Evolutionary conservation across 2,329 filamentous ascomycete genomes (phyloP), one percentile per base, ranked within the genome.

Genomic region (Mycosphaerelloides madeirae): DNA sequence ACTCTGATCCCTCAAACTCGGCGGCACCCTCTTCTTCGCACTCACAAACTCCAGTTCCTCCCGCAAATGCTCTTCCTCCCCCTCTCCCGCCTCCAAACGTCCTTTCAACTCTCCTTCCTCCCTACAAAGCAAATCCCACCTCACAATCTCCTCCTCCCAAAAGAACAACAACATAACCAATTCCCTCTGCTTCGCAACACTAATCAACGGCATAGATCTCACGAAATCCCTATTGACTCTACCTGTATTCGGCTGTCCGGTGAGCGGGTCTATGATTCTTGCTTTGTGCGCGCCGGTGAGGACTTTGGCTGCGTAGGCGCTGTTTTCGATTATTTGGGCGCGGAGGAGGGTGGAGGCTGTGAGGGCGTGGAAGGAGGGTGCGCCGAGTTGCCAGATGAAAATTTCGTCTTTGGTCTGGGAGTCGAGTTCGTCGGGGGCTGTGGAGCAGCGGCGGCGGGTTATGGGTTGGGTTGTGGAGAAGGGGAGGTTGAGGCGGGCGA

Each of bases 151-250:
- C 33, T 49, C 49, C 38, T 49, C 46, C 49, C 46, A 50, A 28
- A 49, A 52, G 38, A 52, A 52, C 29, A 52, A 42, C 38, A 52
- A 31, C 41, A 44, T 52, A 12, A 52, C 42, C 45, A 49, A 31
- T 32, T 39, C 40, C 33, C 46, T 40, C 41, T 52, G 46, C 43
- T 46, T 49, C 39, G 31, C 29, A 8, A 49, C 39, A 19, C 41
- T 41, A 14, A 52, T 39, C 12, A 43, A 31, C n/a, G 49, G 44
- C 38, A 52, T 45, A 22, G 34, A 35, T 18, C 42, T 46, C 22
- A 52, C 41, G 20, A 52, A 46, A 20, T 38, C 38, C 6, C 41
- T 20, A 28, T 44, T 32, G 19, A 25, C 9, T 13, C 44, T 43
- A 9, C 11, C 12, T 9, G 43, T 49, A 15, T 43, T 20, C 9